A percentile compares a stretch with the other conserved stretches of the same genome.
phyloP scores from a whole-genome alignment of 768 basidiomycete species.

The Podaxis mareebaensis region DNA sequence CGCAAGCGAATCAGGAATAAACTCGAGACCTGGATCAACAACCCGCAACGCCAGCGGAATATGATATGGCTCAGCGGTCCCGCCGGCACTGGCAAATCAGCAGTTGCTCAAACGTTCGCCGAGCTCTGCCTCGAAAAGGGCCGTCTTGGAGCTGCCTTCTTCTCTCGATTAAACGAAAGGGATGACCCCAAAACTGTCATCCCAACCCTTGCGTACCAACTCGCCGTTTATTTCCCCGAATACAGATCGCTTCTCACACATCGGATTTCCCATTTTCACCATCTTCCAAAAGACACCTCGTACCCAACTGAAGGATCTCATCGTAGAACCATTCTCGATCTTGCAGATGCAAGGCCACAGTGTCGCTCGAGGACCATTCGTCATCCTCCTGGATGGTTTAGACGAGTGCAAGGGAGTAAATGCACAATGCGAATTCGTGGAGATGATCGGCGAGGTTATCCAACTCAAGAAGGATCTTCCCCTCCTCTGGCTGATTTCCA shows the following conservation, averaged over 20 bases:
- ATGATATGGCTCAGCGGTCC: not conserved
- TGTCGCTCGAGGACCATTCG: too few relatives aligned
- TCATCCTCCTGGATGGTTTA: not conserved
- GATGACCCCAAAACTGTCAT: not conserved
- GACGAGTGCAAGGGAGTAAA: constrained; percentile 4
- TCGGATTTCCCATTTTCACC: too few relatives aligned
- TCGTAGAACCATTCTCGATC: too few relatives aligned
- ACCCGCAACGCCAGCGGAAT: not conserved
- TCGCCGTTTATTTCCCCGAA: too few relatives aligned
- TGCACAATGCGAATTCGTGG: not conserved
- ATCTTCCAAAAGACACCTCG: too few relatives aligned
- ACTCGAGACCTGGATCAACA: not conserved
- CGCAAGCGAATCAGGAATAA: not conserved
- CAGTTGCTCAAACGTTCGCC: not conserved
- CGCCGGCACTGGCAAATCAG: not conserved
- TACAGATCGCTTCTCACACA: too few relatives aligned
- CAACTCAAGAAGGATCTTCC: not conserved
- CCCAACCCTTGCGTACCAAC: too few relatives aligned
- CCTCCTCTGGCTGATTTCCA: not conserved
- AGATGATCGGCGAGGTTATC: not conserved
- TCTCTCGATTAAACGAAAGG: not conserved
- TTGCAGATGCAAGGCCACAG: too few relatives aligned
- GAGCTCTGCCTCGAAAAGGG: not conserved
- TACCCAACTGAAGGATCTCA: too few relatives aligned
- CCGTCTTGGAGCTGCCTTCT: not conserved